These are phyloP conservation scores for Candida khao-thaluensis DNA, from an alignment of 805 yeast species.

Conservation along the genomic window DNA sequence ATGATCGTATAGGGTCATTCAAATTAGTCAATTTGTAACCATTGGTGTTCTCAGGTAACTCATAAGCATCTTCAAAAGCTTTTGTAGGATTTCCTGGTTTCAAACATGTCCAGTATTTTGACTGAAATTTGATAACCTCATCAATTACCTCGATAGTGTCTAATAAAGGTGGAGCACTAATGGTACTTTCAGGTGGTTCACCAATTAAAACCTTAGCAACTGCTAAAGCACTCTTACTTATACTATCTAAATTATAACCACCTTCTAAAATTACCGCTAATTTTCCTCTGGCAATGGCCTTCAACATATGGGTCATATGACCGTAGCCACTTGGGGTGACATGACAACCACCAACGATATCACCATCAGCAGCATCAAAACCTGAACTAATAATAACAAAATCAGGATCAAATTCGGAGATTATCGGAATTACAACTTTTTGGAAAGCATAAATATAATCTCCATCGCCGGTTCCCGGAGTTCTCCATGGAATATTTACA, in stretches of 20 bases:
- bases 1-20: slow-evolving; percentile 72
- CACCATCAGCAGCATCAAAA: slow-evolving; percentile 98
- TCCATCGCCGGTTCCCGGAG: slow-evolving; percentile 89
- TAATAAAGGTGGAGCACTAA: slow-evolving; percentile 62
- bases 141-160: slow-evolving; percentile 80
- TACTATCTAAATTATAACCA: slow-evolving; percentile 91
- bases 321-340: slow-evolving; percentile 96
- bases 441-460: slow-evolving; percentile 92
- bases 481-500: slow-evolving; percentile 92
- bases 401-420: slow-evolving; percentile 89
- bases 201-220: slow-evolving; percentile 91
- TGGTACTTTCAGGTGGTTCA: slow-evolving; percentile 86
- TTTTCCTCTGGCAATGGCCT: slow-evolving; percentile 84
- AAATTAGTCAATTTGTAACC: slow-evolving; percentile 47
- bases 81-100: slow-evolving; percentile 58
- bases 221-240: slow-evolving; percentile 84
- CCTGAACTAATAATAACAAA: slow-evolving; percentile 92
- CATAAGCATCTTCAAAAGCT: slow-evolving; percentile 40
- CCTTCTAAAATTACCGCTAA: slow-evolving; percentile 92
- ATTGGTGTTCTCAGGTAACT: slow-evolving; percentile 25
- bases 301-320: slow-evolving; percentile 90
- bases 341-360: slow-evolving; percentile 93
- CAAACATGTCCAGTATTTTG: slow-evolving; percentile 84
- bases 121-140: slow-evolving; percentile 75
- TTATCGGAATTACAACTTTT: slow-evolving; percentile 81